Conservation (phyloP, 257 asterid species). For the Solanum piurae region DNA sequence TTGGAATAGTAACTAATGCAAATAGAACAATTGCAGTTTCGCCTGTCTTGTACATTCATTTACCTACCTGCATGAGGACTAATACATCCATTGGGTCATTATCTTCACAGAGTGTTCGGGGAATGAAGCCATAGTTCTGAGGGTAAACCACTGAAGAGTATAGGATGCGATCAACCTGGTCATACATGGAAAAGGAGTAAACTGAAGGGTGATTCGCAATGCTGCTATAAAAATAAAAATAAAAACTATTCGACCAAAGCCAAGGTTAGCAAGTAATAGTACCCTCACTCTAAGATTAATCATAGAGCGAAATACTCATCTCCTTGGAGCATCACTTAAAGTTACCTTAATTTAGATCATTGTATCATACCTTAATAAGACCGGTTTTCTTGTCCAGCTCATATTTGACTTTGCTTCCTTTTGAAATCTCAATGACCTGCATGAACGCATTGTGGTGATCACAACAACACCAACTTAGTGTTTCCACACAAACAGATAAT, state of each 20-base stretch:
- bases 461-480: neutral
- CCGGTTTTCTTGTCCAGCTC: slow-evolving; percentile 98
- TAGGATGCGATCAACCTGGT: slow-evolving; percentile 80
- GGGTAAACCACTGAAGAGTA: slow-evolving; percentile 96
- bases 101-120: slow-evolving; percentile 89
- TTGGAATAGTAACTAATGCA: neutral
- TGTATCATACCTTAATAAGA: slow-evolving; percentile 58
- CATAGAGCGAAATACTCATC: neutral
- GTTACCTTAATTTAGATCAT: neutral
- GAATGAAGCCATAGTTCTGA: slow-evolving; percentile 95
- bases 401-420: slow-evolving; percentile 92
- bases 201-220: neutral
- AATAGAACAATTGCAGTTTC: neutral
- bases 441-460: neutral
- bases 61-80: slow-evolving; percentile 86
- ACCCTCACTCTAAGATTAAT: neutral
- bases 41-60: neutral
- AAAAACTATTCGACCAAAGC: neutral
- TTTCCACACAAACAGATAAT: neutral
- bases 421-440: slow-evolving; percentile 93
- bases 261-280: neutral
- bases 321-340: neutral
- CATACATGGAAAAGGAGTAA: neutral
- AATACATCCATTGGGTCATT: slow-evolving; percentile 93
- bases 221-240: neutral